Evolutionary conservation across 192 early-diverging fungal species (phyloP).

Genomic region (Linnemannia elongata): DNA sequence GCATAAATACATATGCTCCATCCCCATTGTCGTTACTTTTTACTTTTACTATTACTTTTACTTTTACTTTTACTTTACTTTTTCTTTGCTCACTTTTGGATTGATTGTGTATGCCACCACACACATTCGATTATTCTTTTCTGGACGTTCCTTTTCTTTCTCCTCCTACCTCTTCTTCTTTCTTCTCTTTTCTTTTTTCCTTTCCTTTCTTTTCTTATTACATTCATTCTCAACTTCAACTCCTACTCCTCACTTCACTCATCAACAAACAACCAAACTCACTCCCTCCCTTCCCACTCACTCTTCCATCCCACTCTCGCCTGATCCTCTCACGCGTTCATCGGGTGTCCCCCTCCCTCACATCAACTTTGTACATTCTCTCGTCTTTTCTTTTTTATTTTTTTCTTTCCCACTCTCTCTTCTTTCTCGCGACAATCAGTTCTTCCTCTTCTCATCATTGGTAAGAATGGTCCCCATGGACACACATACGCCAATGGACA

Average conservation of each 20-base stretch:
- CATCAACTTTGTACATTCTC: no score
- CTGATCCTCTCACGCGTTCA: slow-evolving; percentile 1
- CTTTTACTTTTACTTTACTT: slow-evolving; percentile 10
- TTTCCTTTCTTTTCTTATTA: not conserved
- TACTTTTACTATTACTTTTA: slow-evolving; percentile 12
- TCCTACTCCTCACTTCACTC: not conserved
- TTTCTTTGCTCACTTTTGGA: not conserved
- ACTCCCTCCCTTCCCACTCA: not conserved
- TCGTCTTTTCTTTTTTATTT: no score
- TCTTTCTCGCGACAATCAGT: not conserved
- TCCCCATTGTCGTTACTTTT: no score
- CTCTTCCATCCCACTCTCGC: not conserved
- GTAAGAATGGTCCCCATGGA: not conserved
- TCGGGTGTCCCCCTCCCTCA: not conserved
- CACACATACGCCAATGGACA: not conserved
- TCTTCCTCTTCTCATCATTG: not conserved
- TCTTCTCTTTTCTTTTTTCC: not conserved
- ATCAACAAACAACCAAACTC: not conserved
- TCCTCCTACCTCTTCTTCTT: not conserved
- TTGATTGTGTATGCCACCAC: no score
- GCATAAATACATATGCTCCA: no score
- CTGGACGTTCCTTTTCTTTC: slow-evolving; percentile 8
- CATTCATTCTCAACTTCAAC: slow-evolving; percentile 8
- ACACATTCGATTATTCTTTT: not conserved
- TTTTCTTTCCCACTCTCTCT: not conserved